Conservation (phyloP, 805 yeast genomes). For the Kazachstania taianensis region DNA sequence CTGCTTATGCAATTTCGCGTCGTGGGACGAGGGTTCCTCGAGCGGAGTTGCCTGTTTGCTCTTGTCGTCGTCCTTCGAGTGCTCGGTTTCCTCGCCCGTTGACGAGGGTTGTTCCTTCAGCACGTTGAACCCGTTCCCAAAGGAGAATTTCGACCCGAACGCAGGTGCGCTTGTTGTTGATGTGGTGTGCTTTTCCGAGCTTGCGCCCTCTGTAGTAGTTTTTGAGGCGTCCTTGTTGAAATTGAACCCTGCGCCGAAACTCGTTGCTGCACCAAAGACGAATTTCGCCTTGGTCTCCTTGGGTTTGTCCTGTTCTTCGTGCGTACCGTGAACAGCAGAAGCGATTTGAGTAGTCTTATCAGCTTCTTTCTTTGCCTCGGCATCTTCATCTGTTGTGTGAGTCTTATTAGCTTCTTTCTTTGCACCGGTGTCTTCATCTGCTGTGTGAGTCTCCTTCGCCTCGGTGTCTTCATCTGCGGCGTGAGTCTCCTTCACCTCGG, state of each 20-base stretch:
- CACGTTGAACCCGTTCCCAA: constrained; percentile 30
- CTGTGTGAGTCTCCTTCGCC: too few species aligned
- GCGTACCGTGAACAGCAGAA: background rate
- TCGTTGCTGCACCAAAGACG: constrained; percentile 46
- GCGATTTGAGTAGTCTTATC: constrained; percentile 1
- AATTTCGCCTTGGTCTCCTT: constrained; percentile 32
- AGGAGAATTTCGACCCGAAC: constrained; percentile 38
- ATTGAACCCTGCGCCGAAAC: constrained; percentile 36
- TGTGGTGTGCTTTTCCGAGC: constrained; percentile 3
- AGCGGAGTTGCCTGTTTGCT: constrained; percentile 5
- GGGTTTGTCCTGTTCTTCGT: background rate
- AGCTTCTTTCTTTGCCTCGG: background rate
- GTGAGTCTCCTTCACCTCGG: too few species aligned
- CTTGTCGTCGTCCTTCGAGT: constrained; percentile 4
- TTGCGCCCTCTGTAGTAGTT: constrained; percentile 1
- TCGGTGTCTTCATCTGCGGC: too few species aligned
- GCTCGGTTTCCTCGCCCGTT: constrained; percentile 9
- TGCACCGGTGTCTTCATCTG: too few species aligned
- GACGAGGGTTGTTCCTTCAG: constrained; percentile 10
- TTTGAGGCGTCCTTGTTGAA: constrained; percentile 3
- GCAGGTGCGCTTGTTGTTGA: constrained; percentile 22
- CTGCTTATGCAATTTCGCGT: constrained; percentile 48
- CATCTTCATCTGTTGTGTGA: background rate
- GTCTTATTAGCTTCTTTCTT: too few species aligned
- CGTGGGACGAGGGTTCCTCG: too few species aligned